Evolutionary conservation across 306 rosid genomes (phyloP), one percentile per base, ranked within the genome.

Genomic region (barrel medic (Medicago truncatula)): DNA sequence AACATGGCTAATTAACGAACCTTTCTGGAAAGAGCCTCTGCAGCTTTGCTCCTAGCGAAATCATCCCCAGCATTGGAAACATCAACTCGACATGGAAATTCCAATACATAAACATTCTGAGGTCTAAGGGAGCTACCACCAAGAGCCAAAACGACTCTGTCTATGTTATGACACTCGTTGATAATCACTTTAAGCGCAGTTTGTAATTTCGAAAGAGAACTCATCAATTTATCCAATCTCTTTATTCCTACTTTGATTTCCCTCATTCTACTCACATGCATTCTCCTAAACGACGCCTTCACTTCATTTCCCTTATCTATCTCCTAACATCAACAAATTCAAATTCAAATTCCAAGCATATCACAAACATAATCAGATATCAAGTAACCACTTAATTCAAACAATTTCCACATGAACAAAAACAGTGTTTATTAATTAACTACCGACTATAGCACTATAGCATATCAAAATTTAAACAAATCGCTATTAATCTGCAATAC

Each of bases 61-160:
- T 89, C 88, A 71, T 69, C 80, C 14, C 67, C 75, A 8, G 13
- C 85, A 15, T 58, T 25, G 58, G 82, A 44, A 62, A 46, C 65
- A 74, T 39, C 73, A 36, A 50, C 67, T 66, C 76, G 84, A 52
- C 69, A 64, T 5, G 84, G 78, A 77, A 90, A 92, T 81, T 84
- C 76, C 79, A 95, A 60, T 66, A 76, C 88, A 47, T 89, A 95
- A 67, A 89, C 87, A 56, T 85, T 78, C 54, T 77, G 96, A 54
- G 98, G 97, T 38, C 97, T 88, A 20, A 85, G 79, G 15, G 92
- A 90, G 86, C 88, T 89, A 18, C 88, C 87, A 62, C 98, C 98
- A 68, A 95, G 87, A 57, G 89, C 91, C 87, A 95, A 74, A 66
- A 88, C 70, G 67, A 82, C 88, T 14, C 58, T 85, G 21, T 70